A percentile compares a stretch with the other conserved stretches of the same genome.
Evolutionary conservation across 2,329 filamentous ascomycete genomes (phyloP).

Genomic region (Pezicula carpinea): DNA sequence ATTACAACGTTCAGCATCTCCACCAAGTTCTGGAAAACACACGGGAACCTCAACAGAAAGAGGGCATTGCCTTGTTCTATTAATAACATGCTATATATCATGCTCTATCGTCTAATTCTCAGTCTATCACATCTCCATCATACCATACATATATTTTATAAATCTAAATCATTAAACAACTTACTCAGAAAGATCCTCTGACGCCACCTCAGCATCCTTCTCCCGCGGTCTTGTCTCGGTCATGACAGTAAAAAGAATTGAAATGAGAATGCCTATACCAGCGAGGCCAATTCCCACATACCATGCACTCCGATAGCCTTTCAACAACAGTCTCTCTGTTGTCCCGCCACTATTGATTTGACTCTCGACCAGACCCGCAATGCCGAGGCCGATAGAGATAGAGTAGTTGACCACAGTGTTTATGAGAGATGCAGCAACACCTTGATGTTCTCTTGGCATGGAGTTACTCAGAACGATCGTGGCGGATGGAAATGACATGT

Average conservation of each 20-base stretch:
- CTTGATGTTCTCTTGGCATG: slow-evolving; percentile 43
- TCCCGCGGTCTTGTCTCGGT: slow-evolving; percentile 7
- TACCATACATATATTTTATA: too few species aligned
- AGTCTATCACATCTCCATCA: too few species aligned
- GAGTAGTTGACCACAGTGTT: slow-evolving; percentile 40
- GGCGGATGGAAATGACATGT: slow-evolving; percentile 53
- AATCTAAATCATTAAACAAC: too few species aligned
- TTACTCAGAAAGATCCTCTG: too few species aligned
- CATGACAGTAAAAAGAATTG: slow-evolving; percentile 25
- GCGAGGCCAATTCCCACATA: slow-evolving; percentile 36
- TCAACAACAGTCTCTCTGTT: slow-evolving; percentile 18
- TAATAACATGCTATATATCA: too few species aligned
- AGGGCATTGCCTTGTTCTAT: too few species aligned
- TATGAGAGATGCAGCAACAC: slow-evolving; percentile 45
- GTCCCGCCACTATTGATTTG: slow-evolving; percentile 13
- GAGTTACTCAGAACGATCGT: slow-evolving; percentile 50
- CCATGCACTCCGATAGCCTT: slow-evolving; percentile 34
- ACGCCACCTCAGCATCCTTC: neutral
- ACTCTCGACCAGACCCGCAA: slow-evolving; percentile 37
- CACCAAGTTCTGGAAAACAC: too few species aligned
- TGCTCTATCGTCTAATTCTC: too few species aligned
- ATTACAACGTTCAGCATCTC: too few species aligned
- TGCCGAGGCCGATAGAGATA: slow-evolving; percentile 37
- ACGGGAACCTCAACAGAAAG: too few species aligned
- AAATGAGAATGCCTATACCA: slow-evolving; percentile 30